Percentiles rank a stretch among this genome's conserved stretches.
Evolutionary conservation across 2,329 filamentous ascomycete species (phyloP).

Genomic region (Metarhizium robertsii): DNA sequence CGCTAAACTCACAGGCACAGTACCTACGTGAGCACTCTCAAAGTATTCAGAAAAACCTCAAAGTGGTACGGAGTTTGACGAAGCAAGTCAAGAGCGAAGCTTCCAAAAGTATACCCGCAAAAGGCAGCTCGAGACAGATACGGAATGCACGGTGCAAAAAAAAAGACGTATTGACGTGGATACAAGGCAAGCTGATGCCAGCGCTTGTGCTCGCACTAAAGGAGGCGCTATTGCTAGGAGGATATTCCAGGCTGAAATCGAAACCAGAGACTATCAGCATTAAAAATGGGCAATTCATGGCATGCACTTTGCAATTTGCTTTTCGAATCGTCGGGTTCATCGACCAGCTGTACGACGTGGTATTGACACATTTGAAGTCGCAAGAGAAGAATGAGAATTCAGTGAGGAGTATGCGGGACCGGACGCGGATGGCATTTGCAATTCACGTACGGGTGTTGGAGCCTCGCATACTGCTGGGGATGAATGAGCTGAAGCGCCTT

Average conservation of each 20-base stretch:
- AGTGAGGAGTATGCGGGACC: background rate
- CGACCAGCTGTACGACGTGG: background rate
- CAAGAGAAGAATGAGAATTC: background rate
- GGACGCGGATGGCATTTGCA: background rate
- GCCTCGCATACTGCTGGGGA: background rate
- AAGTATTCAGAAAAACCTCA: background rate
- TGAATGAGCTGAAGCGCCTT: background rate
- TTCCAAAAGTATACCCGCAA: background rate
- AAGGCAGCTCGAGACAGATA: background rate
- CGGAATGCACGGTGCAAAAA: background rate
- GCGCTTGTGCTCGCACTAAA: constrained; percentile 15
- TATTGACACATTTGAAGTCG: background rate
- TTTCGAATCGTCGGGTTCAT: constrained; percentile 2
- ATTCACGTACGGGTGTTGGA: background rate
- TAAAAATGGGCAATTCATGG: constrained; percentile 2
- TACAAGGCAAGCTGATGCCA: constrained; percentile 15
- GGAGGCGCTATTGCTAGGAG: constrained; percentile 12
- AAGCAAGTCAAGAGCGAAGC: background rate
- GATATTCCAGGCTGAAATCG: background rate
- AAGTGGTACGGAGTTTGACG: background rate
- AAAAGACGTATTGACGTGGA: constrained; percentile 1
- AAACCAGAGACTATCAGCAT: background rate
- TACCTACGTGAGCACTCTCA: background rate
- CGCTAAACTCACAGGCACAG: background rate
- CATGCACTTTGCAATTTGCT: constrained; percentile 6